Conservation (phyloP, 768 basidiomycete genomes). For the Termitomyces sp. region DNA sequence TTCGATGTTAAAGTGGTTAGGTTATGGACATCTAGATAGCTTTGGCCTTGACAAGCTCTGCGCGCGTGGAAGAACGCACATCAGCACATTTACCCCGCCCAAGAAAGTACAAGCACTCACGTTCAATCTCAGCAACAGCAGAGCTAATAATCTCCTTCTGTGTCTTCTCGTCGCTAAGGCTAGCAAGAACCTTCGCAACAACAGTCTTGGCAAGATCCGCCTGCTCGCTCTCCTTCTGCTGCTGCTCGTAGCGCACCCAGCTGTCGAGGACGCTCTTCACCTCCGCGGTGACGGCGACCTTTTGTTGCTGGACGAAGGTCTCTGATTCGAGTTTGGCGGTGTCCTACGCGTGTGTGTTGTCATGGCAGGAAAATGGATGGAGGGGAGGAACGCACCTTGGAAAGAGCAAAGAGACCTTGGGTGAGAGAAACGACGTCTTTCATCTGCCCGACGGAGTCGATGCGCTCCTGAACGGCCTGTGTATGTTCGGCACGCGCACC, state of each 20-base stretch:
- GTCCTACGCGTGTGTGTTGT: conserved; percentile 47
- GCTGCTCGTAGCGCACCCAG: conserved; percentile 98
- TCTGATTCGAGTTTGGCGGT: conserved; percentile 88
- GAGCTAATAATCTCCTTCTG: conserved; percentile 79
- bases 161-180: conserved; percentile 82
- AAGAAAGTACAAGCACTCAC: conserved; percentile 55
- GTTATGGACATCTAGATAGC: conserved; percentile 57
- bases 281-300: conserved; percentile 81
- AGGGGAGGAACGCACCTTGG: conserved; percentile 58
- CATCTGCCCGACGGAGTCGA: conserved; percentile 87
- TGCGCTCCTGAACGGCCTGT: conserved; percentile 88
- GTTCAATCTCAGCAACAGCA: conserved; percentile 88
- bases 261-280: conserved; percentile 94
- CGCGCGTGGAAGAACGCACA: background rate
- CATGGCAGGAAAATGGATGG: no score
- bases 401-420: conserved; percentile 84
- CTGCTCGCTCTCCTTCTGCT: conserved; percentile 96
- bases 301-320: conserved; percentile 88
- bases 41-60: conserved; percentile 91
- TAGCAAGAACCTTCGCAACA: conserved; percentile 83
- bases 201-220: conserved; percentile 84
- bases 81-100: no score
- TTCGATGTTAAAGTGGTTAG: background rate
- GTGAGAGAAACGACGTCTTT: conserved; percentile 95
- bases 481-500: conserved; percentile 87